Conservation (phyloP, 345 rosid species). For the Anastatica hierochuntica region DNA sequence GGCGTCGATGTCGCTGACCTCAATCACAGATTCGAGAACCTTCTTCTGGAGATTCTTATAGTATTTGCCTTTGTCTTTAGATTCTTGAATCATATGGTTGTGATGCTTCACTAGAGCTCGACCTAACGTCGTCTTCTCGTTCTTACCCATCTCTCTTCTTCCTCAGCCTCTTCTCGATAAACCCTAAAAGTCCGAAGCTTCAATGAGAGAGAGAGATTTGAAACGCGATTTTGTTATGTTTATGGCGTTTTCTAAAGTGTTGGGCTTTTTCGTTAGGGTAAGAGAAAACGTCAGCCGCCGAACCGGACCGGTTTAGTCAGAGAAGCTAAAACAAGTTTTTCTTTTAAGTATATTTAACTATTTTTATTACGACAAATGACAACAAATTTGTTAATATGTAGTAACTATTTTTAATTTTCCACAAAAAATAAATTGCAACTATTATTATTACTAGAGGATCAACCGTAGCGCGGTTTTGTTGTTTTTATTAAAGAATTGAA, state of each 20-base stretch:
- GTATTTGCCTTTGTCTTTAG: constrained; percentile 73
- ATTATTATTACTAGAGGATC: too few relatives aligned
- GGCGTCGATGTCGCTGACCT: constrained; percentile 77
- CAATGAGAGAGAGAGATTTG: too few relatives aligned
- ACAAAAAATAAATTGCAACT: too few relatives aligned
- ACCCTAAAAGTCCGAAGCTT: constrained; percentile 17
- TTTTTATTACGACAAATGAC: too few relatives aligned
- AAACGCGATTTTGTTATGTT: background rate
- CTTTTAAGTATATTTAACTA: too few relatives aligned
- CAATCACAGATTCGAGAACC: constrained; percentile 77
- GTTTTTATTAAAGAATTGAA: too few relatives aligned
- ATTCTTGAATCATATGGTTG: constrained; percentile 71
- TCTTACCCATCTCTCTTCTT: constrained; percentile 53
- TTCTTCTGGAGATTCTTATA: constrained; percentile 64
- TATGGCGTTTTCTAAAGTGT: background rate
- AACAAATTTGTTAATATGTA: too few relatives aligned
- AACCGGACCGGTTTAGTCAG: background rate
- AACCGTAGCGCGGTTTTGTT: too few relatives aligned
- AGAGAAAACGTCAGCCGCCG: constrained; percentile 4
- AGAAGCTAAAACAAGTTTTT: constrained; percentile 1
- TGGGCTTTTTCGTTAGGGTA: constrained; percentile 7
- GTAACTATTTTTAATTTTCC: too few relatives aligned
- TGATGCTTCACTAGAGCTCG: constrained; percentile 85
- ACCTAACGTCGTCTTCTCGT: constrained; percentile 67
- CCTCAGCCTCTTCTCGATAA: constrained; percentile 5